Evolutionary conservation across 2,329 filamentous ascomycete species (phyloP).

Genomic region (Aspergillus proliferans): DNA sequence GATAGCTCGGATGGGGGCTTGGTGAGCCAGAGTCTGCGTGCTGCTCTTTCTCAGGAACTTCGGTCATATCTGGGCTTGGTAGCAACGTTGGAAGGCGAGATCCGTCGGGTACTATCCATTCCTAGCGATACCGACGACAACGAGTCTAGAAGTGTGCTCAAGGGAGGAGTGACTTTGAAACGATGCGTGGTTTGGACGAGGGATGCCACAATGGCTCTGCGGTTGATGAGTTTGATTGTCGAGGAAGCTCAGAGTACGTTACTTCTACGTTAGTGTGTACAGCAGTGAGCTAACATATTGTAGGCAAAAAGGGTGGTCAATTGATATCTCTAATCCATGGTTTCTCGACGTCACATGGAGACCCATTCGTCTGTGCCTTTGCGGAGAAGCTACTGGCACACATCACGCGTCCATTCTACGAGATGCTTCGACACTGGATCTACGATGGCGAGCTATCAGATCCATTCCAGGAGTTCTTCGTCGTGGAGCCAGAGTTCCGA

Average conservation of each 20-base stretch:
- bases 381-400: conserved; percentile 81
- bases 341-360: conserved; percentile 88
- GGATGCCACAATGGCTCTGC: conserved; percentile 90
- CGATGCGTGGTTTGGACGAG: conserved; percentile 95
- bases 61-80: conserved; percentile 85
- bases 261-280: neutral
- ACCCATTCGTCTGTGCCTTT: conserved; percentile 89
- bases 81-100: conserved; percentile 87
- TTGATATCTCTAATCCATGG: conserved; percentile 89
- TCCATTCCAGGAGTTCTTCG: conserved; percentile 92
- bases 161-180: conserved; percentile 87
- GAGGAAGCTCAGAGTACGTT: conserved; percentile 72
- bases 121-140: conserved; percentile 55
- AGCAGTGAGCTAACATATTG: conserved; percentile 5
- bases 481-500: conserved; percentile 66
- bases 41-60: conserved; percentile 77
- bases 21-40: conserved; percentile 84
- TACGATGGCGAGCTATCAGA: conserved; percentile 98
- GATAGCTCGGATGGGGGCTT: conserved; percentile 74
- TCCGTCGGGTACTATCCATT: conserved; percentile 70
- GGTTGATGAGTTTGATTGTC: conserved; percentile 88
- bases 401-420: conserved; percentile 91
- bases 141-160: conserved; percentile 66
- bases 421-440: conserved; percentile 93
- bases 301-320: conserved; percentile 73